Evolutionary conservation across 2,329 filamentous ascomycete genomes (phyloP), one percentile per base, ranked within the genome.

Genomic region (Xylariaceae sp.): DNA sequence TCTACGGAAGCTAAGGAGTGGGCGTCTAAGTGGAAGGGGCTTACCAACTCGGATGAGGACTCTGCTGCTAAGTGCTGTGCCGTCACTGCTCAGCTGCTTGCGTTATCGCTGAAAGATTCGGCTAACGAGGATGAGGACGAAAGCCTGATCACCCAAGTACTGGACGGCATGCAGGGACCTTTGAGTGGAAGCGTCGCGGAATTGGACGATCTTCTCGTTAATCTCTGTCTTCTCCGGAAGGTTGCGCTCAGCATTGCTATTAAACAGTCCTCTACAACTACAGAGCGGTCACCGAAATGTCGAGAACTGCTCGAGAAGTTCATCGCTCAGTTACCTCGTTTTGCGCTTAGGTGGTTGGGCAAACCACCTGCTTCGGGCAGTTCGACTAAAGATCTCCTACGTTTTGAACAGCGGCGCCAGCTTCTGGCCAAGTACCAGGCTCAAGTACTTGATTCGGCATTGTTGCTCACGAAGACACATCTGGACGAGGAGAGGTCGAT

Each of bases 321-420:
- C 43, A 71, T 86, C 21, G 72, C 80, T 29, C 76, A 81, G 50
- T 79, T 82, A 55, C 83, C 84, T 12, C 76, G 81, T 2, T 83
- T 87, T 61, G 74, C 78, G 44, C 70, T 80, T 6, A 76, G 83
- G 43, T 87, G 84, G 80, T 70, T 86, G 2, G 84, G 84, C 12
- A 80, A 80, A 51, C 70, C 76, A 1, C 81, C 83, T 0, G 71
- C 71, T 4, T 74, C 74, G 12, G 75, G 77, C 32, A 74, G 77
- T 18, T 69, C 72, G 12, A 74, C 81, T 7, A 86, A 86, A 59
- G 79, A 82, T 9, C 71, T 79, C 34, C 64, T 85, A 29, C 79
- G 83, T 36, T 84, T 83, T 63, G 82, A 86, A 57, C 81, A 86
- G 58, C 75, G 83, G 36, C 76, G 80, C 34, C 76, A 80, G 51